Conservation (phyloP, 2,329 filamentous ascomycete species). For the Hyphodiscus sp. region DNA sequence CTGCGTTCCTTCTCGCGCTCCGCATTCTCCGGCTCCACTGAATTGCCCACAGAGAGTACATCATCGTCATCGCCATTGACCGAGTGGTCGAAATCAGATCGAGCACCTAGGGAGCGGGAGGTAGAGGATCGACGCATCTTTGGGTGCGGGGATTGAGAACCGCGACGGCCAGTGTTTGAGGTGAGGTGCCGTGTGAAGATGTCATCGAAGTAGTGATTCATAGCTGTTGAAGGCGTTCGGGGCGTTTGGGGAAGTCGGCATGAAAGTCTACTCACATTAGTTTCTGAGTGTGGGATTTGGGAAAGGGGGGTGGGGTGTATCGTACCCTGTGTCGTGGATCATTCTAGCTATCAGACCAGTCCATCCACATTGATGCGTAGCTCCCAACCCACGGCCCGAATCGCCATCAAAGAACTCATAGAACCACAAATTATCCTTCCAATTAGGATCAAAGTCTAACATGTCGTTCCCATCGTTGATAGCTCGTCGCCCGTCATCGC, state of each 20-base stretch:
- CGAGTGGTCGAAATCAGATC: slow-evolving; percentile 66
- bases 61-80: slow-evolving; percentile 36
- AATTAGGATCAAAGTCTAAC: slow-evolving; percentile 85
- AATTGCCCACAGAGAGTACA: slow-evolving; percentile 29
- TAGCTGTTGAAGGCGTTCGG: slow-evolving; percentile 74
- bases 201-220: slow-evolving; percentile 94
- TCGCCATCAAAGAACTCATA: slow-evolving; percentile 97
- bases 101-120: slow-evolving; percentile 72
- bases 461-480: slow-evolving; percentile 80
- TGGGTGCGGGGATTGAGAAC: slow-evolving; percentile 36
- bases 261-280: slow-evolving; percentile 59
- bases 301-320: slow-evolving; percentile 30
- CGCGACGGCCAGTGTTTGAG: slow-evolving; percentile 30
- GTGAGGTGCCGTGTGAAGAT: slow-evolving; percentile 57
- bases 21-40: slow-evolving; percentile 46
- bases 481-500: slow-evolving; percentile 78
- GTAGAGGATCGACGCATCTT: slow-evolving; percentile 73
- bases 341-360: slow-evolving; percentile 92
- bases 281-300: slow-evolving; percentile 3
- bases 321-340: slow-evolving; percentile 92
- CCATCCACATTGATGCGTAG: slow-evolving; percentile 94
- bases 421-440: slow-evolving; percentile 93
- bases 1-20: slow-evolving; percentile 42
- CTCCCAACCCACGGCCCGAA: slow-evolving; percentile 78
- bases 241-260: slow-evolving; percentile 92